Conservation (phyloP, 1,284 basidiomycete genomes). For the Leccinum angustisporum region DNA sequence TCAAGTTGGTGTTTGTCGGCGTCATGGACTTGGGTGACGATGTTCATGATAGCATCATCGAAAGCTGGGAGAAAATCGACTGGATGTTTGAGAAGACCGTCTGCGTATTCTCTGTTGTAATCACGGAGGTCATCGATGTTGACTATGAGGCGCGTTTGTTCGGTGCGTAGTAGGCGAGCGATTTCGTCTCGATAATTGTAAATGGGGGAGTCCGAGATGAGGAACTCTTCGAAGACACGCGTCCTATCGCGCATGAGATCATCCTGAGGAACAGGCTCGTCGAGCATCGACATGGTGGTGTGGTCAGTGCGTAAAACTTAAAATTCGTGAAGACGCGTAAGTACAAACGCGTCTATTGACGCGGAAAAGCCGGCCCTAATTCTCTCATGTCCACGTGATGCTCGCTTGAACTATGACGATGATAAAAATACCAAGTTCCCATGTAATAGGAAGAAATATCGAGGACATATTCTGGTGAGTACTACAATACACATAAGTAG, state of each 20-base stretch:
- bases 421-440: background rate
- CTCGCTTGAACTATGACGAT: background rate
- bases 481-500: conserved; percentile 9
- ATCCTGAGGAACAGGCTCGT: conserved; percentile 62
- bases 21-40: conserved; percentile 79
- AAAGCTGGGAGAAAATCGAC: conserved; percentile 90
- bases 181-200: conserved; percentile 90
- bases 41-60: conserved; percentile 79
- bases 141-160: conserved; percentile 88
- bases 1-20: conserved; percentile 81
- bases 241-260: conserved; percentile 74
- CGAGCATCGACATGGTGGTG: conserved; percentile 59
- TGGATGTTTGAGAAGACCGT: conserved; percentile 87
- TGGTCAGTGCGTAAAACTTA: conserved; percentile 3
- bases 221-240: conserved; percentile 85
- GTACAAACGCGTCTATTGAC: conserved; percentile 19
- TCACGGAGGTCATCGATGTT: conserved; percentile 97
- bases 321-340: conserved; percentile 18
- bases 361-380: conserved; percentile 32
- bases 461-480: conserved; percentile 7
- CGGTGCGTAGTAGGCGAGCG: conserved; percentile 79
- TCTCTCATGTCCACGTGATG: conserved; percentile 6
- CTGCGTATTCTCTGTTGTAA: conserved; percentile 81
- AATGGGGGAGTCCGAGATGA: conserved; percentile 72
- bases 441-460: background rate